Conservation (phyloP, 129 eudicot genomes). For the carrot (Daucus carota) region DNA sequence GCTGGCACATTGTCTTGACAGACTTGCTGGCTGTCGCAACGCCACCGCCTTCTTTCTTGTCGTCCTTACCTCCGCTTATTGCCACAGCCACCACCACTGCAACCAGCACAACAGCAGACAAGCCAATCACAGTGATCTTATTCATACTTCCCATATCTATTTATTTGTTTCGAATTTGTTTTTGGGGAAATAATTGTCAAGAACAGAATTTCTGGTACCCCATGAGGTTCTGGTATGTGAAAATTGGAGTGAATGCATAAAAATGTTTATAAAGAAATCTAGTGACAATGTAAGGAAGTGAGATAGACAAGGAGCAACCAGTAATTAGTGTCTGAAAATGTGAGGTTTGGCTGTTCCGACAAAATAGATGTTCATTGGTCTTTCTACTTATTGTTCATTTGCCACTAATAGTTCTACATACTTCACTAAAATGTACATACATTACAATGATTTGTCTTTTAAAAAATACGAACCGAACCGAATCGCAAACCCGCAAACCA, state of each 20-base stretch:
- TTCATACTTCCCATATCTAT: not conserved
- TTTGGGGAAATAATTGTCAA: too few species aligned
- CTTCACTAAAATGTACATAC: too few species aligned
- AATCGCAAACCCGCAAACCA: too few species aligned
- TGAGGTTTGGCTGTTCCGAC: not conserved
- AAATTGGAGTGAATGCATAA: not conserved
- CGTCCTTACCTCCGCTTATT: not conserved
- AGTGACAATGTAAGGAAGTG: not conserved
- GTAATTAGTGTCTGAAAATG: not conserved
- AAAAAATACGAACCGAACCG: too few species aligned
- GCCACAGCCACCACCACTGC: slow-evolving; percentile 18
- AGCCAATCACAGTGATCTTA: not conserved
- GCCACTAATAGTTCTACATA: not conserved
- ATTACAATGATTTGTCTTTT: too few species aligned
- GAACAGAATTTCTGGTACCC: not conserved
- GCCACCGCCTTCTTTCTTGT: not conserved
- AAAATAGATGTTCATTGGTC: not conserved
- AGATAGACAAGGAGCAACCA: not conserved
- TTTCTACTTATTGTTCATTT: not conserved
- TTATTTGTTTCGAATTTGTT: not conserved
- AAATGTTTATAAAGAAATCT: not conserved
- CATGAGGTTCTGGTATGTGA: not conserved
- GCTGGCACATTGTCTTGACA: slow-evolving; percentile 32
- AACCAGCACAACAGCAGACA: slow-evolving; percentile 12
- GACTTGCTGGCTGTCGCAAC: slow-evolving; percentile 16